Base-by-base conservation (phyloP, 2,329 filamentous ascomycete species). In the Zalaria sp. region DNA sequence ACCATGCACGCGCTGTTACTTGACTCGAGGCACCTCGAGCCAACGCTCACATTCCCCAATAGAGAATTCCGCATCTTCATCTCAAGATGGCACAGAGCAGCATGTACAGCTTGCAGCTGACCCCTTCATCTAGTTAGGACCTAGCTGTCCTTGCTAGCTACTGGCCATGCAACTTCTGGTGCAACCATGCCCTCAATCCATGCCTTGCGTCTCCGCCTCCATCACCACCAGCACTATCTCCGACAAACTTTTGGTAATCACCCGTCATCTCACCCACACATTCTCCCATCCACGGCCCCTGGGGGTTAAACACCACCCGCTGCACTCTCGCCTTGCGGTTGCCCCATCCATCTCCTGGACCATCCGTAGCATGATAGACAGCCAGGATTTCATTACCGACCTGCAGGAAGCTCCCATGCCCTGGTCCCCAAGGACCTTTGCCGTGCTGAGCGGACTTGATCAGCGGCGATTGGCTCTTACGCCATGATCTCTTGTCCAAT, bases 361-460 rank as follows among this genome's bases (percentile, higher is more conserved):
- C 52, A 48, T 68, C 66, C 1, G 66, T 68, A 1, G 64, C 66
- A 47, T 69, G 66, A 46, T 66, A 69, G 1, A 68, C 55, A 5
- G 54, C 59, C 46, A 66, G 57, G 2, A 63, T 59, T 43, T 67
- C 63, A n/a, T 55, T 51, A 0, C 57, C 61, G 27, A 65, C 52
- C 8, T 57, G 51, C 11, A 69, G 53, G 43, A 68, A 68, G 43
- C 59, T 62, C 8, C 66, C 66, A 45, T 68, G 66, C 0, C 66
- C 66, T 0, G 66, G 65, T 1, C 65, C 66, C 45, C 61, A 68
- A 0, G 66, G 65, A 0, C 53, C 56, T 4, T 52, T 32, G 2
- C 51, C 55, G 2, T 63, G 58, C 3, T 46, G 53, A 4, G 58
- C 55, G 31, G 59, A 58, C 43, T 61, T 53, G 2, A 69, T 54